Evolutionary conservation across 352 stramenopile genomes (phyloP), one percentile per base, ranked within the genome.

Genomic region (Phytophthora quininea): DNA sequence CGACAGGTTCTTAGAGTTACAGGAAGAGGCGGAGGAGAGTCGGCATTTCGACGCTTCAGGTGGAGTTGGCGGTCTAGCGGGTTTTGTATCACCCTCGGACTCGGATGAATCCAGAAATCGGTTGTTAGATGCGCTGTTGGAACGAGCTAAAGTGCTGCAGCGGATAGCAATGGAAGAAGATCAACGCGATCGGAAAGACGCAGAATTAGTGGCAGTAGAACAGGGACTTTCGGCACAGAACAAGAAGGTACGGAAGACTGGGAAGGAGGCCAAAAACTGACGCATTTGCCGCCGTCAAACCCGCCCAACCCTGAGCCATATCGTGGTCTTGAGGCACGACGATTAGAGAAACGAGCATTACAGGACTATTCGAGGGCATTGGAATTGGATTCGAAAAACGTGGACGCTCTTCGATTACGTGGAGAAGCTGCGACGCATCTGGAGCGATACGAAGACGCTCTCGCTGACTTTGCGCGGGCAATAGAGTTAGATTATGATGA

Each of bases 1-100:
- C n/a, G 81, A 91, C 62, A 71, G 71, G n/a, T 87, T 89, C 51
- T 59, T 92, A 19, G 83, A 93, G 59, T 58, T 93, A 31, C 81
- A 90, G 49, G 77, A 88, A 62, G 80, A 84, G 62, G 63, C 68
- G 51, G 55, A 73, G 19, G 68, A 67, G 42, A 67, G 55, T 42
- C 67, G 71, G n/a, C 71, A 79, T 57, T 79, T 79, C 54, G 71
- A 79, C 15, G 71, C 71, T 7, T 79, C 71, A 0, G 71, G 71
- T 27, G 71, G 71, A 9, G 67, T 79, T 0, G 71, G 71, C 14
- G 71, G 62, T 6, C 62, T 79, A 24, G 71, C 71, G 9, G 71
- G 71, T 0, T 79, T 79, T 31, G 67, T 61, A 29, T 29, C 62
- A 4, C 52, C 63, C 4, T 61, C 42, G 55, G 77, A 72, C 9